These are phyloP conservation scores for Phaeophleospora eucalypticola DNA, from an alignment of 2,329 filamentous ascomycete species.

Conservation along the genomic window DNA sequence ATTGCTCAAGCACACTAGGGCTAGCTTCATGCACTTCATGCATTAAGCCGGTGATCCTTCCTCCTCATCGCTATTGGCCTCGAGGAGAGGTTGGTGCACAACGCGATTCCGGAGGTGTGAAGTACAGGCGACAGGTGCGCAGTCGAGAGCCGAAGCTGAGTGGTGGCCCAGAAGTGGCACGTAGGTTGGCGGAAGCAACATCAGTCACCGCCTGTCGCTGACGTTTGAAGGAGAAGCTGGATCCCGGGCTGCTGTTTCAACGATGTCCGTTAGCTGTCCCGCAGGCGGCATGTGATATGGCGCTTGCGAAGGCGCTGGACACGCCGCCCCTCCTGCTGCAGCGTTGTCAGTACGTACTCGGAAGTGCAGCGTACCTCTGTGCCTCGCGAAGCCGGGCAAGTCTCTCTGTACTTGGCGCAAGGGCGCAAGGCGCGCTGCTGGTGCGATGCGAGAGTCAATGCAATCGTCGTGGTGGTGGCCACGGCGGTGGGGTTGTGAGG, in stretches of 20 bases:
- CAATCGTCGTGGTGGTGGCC: background rate
- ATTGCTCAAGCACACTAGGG: slow-evolving; percentile 20
- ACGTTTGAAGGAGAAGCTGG: slow-evolving; percentile 19
- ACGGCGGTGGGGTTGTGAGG: background rate
- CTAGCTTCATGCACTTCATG: slow-evolving; percentile 21
- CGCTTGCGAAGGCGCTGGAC: background rate
- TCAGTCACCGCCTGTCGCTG: slow-evolving; percentile 15
- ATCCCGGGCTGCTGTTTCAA: slow-evolving; percentile 15
- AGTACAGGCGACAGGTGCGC: slow-evolving; percentile 14
- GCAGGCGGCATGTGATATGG: slow-evolving; percentile 15
- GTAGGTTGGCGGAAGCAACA: slow-evolving; percentile 1
- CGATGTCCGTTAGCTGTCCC: slow-evolving; percentile 10
- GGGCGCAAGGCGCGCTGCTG: background rate
- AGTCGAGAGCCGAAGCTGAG: slow-evolving; percentile 1
- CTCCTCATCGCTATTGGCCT: slow-evolving; percentile 9
- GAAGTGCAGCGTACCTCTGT: background rate
- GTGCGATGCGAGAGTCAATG: too few relatives aligned
- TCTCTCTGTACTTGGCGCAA: background rate
- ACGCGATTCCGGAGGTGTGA: slow-evolving; percentile 10
- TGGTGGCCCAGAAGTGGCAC: slow-evolving; percentile 12
- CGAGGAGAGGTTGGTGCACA: slow-evolving; percentile 6
- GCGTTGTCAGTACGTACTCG: too few relatives aligned
- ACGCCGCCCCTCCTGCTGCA: background rate
- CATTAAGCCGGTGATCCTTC: slow-evolving; percentile 20
- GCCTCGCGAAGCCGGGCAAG: background rate